Conservation (phyloP, 805 yeast species). For the Lipomyces anomalus region DNA sequence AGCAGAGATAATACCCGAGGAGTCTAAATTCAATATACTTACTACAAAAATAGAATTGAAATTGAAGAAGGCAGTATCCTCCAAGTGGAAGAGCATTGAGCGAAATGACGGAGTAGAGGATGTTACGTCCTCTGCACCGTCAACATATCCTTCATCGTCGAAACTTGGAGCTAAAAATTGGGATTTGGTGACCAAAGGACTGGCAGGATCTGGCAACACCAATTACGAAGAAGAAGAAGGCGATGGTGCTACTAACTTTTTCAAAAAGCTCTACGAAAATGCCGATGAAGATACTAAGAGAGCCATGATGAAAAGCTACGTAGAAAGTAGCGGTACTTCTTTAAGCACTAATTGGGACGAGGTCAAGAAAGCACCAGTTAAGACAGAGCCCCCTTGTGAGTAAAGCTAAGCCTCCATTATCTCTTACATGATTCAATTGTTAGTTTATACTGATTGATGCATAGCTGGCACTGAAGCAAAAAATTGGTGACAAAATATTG, state of each 20-base stretch:
- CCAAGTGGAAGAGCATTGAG: conserved; percentile 55
- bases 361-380: conserved; percentile 60
- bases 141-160: too few relatives aligned
- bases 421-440: too few relatives aligned
- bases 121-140: conserved; percentile 5
- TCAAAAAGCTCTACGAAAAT: conserved; percentile 62
- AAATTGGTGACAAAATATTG: conserved; percentile 11
- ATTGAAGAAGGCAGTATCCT: conserved; percentile 43
- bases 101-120: conserved; percentile 26
- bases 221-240: conserved; percentile 43
- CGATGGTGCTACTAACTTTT: conserved; percentile 53
- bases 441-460: background rate
- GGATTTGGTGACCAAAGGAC: conserved; percentile 48
- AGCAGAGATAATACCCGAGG: conserved; percentile 44
- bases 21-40: conserved; percentile 48
- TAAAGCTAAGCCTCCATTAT: too few relatives aligned
- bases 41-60: conserved; percentile 70
- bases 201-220: background rate
- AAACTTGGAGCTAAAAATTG: conserved; percentile 53
- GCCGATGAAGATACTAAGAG: conserved; percentile 83
- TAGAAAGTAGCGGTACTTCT: conserved; percentile 92
- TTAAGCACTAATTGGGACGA: conserved; percentile 91
- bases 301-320: conserved; percentile 95
- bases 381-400: conserved; percentile 56
- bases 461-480: conserved; percentile 22